Conservation (phyloP, 2,329 filamentous ascomycete genomes). For the Sarocladium oryzae region DNA sequence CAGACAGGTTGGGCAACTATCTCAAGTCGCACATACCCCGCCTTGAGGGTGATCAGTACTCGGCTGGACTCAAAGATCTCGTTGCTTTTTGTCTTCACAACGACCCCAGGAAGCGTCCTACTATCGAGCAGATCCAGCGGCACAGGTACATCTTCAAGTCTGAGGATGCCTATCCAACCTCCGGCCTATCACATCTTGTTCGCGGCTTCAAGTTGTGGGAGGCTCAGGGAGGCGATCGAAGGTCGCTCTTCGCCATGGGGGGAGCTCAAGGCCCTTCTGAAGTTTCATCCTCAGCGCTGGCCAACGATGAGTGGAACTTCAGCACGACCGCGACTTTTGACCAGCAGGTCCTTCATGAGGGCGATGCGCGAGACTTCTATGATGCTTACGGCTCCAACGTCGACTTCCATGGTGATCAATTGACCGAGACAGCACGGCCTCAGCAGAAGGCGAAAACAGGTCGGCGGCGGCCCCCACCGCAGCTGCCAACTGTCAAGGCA, state of each 20-base stretch:
- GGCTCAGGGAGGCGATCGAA: conserved; percentile 62
- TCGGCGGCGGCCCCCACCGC: conserved; percentile 51
- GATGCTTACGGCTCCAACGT: conserved; percentile 55
- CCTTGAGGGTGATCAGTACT: conserved; percentile 66
- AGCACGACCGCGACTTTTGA: conserved; percentile 61
- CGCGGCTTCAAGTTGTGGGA: conserved; percentile 72
- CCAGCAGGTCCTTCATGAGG: conserved; percentile 45
- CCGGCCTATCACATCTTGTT: conserved; percentile 58
- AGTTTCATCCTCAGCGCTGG: conserved; percentile 35
- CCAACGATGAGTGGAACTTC: conserved; percentile 61
- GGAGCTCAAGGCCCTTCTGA: conserved; percentile 50
- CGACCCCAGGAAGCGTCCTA: conserved; percentile 60
- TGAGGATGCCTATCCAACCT: conserved; percentile 54
- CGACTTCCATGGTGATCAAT: conserved; percentile 41
- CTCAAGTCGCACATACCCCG: conserved; percentile 58
- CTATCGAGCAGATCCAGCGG: conserved; percentile 61
- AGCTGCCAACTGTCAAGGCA: conserved; percentile 49
- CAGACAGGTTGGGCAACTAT: conserved; percentile 46
- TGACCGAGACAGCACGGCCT: conserved; percentile 45
- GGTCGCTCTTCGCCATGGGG: conserved; percentile 54
- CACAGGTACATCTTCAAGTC: conserved; percentile 65
- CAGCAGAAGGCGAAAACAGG: conserved; percentile 36
- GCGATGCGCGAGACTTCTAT: conserved; percentile 51
- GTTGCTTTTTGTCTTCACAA: conserved; percentile 68
- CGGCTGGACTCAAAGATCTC: conserved; percentile 59